These are phyloP conservation scores for Potentilla sterilis DNA, from an alignment of 306 rosid species.

Conservation along the genomic window DNA sequence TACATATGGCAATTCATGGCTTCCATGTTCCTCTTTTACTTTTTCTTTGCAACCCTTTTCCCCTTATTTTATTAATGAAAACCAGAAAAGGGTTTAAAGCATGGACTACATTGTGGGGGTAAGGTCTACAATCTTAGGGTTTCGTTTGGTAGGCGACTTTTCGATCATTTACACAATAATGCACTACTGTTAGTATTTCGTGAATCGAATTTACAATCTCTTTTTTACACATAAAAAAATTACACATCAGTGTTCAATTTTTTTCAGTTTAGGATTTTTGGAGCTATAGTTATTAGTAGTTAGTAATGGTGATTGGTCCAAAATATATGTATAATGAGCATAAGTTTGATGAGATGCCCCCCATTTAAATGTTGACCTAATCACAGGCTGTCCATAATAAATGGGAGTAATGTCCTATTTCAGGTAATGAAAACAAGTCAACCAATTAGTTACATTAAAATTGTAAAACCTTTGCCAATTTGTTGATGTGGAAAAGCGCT, in stretches of 20 bases:
- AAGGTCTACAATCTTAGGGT: background rate
- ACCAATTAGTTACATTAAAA: constrained; percentile 43
- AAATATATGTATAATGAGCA: constrained; percentile 31
- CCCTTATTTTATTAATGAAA: background rate
- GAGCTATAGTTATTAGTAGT: background rate
- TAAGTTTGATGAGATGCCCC: constrained; percentile 32
- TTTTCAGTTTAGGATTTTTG: too few species aligned
- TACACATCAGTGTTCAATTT: too few species aligned
- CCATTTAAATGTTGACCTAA: constrained; percentile 53
- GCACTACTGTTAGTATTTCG: too few species aligned
- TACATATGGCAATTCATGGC: constrained; percentile 10
- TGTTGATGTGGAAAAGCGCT: constrained; percentile 40
- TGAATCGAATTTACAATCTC: too few species aligned
- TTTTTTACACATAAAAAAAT: too few species aligned
- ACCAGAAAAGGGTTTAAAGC: background rate
- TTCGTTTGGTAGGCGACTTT: background rate
- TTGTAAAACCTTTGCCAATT: constrained; percentile 26
- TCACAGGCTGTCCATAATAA: constrained; percentile 62
- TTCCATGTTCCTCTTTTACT: constrained; percentile 14
- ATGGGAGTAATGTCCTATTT: constrained; percentile 39
- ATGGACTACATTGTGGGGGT: background rate
- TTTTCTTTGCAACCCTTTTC: background rate
- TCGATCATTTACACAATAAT: too few species aligned
- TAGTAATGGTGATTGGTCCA: constrained; percentile 32
- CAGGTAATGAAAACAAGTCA: constrained; percentile 46